Evolutionary conservation across 108 stramenopile genomes (phyloP).

Genomic region (Discostella stelligeroides): DNA sequence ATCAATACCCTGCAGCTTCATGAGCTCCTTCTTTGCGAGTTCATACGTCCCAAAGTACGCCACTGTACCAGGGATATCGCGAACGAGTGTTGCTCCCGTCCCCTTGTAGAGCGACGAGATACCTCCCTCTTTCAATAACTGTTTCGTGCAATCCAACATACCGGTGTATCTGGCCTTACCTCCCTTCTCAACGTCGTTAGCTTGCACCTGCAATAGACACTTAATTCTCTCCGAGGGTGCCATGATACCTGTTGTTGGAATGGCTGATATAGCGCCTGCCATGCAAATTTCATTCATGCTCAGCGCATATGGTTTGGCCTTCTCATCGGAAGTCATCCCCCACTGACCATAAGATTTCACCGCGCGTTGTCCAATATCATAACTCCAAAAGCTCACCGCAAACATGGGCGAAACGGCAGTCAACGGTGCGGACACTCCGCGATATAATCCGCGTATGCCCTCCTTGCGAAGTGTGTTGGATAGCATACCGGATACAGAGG

Average conservation of each 20-base stretch:
- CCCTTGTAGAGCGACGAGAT: conserved; percentile 75
- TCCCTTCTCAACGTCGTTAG: conserved; percentile 52
- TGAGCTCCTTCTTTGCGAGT: conserved; percentile 61
- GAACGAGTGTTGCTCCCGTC: conserved; percentile 75
- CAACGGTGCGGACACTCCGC: conserved; percentile 86
- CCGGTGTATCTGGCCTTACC: conserved; percentile 69
- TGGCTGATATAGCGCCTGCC: conserved; percentile 85
- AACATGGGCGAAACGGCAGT: conserved; percentile 90
- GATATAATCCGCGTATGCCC: conserved; percentile 81
- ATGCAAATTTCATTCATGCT: conserved; percentile 65
- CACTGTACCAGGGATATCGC: conserved; percentile 88
- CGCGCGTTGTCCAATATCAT: conserved; percentile 75
- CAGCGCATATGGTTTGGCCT: conserved; percentile 34
- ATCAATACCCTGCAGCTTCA: conserved; percentile 70
- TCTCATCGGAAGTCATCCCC: conserved; percentile 38
- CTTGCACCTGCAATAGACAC: conserved; percentile 88
- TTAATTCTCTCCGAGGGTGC: conserved; percentile 91
- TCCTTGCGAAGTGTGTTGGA: conserved; percentile 66
- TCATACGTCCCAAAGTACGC: conserved; percentile 91
- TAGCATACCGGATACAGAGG: conserved; percentile 68
- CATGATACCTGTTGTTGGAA: conserved; percentile 82
- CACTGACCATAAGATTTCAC: conserved; percentile 42
- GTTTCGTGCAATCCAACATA: conserved; percentile 71
- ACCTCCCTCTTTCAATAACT: conserved; percentile 78
- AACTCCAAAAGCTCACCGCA: conserved; percentile 92